These are phyloP conservation scores for Naganishia kalamii DNA, from an alignment of 768 basidiomycete genomes.

Conservation along the genomic window DNA sequence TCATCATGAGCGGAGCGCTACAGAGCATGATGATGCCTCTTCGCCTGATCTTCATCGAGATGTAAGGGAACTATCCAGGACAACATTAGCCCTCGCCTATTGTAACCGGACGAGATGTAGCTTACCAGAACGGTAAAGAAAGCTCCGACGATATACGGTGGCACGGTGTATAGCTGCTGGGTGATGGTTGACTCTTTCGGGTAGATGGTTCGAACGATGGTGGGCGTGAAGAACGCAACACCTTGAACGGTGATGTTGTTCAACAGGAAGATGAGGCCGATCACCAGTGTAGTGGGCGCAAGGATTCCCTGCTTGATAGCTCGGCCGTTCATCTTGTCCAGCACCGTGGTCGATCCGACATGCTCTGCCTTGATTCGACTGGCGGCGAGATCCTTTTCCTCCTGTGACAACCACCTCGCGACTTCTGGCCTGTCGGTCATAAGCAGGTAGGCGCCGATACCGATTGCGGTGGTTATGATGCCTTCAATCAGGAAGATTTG, in stretches of 20 bases:
- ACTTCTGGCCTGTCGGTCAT: constrained; percentile 15
- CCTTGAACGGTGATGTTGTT: constrained; percentile 31
- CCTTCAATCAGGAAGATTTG: constrained; percentile 25
- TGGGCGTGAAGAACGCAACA: constrained; percentile 20
- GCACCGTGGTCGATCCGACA: constrained; percentile 25
- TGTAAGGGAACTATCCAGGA: constrained; percentile 21
- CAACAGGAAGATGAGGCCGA: constrained; percentile 32
- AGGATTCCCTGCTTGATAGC: constrained; percentile 18
- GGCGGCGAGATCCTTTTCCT: constrained; percentile 20
- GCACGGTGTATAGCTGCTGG: constrained; percentile 31
- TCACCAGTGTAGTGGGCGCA: constrained; percentile 22
- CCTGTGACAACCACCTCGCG: constrained; percentile 17
- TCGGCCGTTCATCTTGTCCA: constrained; percentile 29
- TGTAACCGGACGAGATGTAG: neutral
- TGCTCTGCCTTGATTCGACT: constrained; percentile 33
- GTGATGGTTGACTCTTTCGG: constrained; percentile 25
- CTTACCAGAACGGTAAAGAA: constrained; percentile 23
- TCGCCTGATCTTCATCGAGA: constrained; percentile 27
- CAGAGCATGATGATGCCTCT: constrained; percentile 25
- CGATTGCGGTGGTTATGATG: constrained; percentile 22
- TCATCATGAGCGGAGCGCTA: constrained; percentile 23
- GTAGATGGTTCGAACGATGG: constrained; percentile 35
- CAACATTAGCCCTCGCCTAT: neutral
- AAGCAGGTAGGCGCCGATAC: constrained; percentile 19
- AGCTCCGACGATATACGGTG: constrained; percentile 24